A percentile compares a stretch with the other conserved stretches of the same genome.
phyloP scores from a whole-genome alignment of 164 flowering plant genomes.

The Litsea cubeba region DNA sequence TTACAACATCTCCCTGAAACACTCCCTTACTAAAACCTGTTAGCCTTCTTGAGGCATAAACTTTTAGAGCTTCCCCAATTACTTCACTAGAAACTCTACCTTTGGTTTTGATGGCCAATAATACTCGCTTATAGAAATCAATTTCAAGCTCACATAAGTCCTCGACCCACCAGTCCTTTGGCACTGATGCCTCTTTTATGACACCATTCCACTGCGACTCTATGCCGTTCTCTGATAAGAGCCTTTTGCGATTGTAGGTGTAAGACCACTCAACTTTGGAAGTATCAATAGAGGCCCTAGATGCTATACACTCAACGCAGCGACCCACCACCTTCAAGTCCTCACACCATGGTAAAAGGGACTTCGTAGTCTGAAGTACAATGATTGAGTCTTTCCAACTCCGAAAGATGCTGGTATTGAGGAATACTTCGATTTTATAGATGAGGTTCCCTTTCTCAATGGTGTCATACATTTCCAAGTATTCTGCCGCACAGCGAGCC shows the following conservation, averaged over 20 bases:
- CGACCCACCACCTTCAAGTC: constrained; percentile 63
- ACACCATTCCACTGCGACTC: constrained; percentile 54
- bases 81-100: constrained; percentile 41
- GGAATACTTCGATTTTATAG: constrained; percentile 82
- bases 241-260: constrained; percentile 65
- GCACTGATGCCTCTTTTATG: constrained; percentile 45
- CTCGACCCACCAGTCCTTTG: constrained; percentile 99
- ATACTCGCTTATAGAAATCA: constrained; percentile 60
- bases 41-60: constrained; percentile 60
- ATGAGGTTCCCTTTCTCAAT: constrained; percentile 85
- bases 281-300: constrained; percentile 64
- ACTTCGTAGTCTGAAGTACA: constrained; percentile 67
- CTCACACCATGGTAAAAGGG: constrained; percentile 57
- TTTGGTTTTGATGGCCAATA: constrained; percentile 51
- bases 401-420: constrained; percentile 69
- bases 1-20: constrained; percentile 36
- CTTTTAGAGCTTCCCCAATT: constrained; percentile 80
- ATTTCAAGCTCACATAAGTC: constrained; percentile 83
- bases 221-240: constrained; percentile 58
- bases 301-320: constrained; percentile 68
- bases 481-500: constrained; percentile 88
- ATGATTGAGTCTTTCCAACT: constrained; percentile 96
- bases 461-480: constrained; percentile 81
- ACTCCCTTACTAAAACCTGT: constrained; percentile 62
- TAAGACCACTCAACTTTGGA: constrained; percentile 92